Evolutionary conservation across 306 rosid genomes (phyloP), one percentile per base, ranked within the genome.

Genomic region (Inga laurina): DNA sequence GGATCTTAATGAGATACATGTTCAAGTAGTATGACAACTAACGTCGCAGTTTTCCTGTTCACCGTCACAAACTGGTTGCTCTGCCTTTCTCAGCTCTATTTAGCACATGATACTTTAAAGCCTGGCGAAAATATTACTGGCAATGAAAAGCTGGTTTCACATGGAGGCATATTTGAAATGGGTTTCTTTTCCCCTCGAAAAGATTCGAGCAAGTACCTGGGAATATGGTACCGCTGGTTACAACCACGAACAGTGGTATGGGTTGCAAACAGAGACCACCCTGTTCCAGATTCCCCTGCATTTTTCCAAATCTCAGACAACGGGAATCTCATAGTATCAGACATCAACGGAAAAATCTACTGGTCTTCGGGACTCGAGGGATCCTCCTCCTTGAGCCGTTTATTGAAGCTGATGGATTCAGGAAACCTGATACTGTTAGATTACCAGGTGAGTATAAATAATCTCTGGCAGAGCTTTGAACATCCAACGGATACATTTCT

Each of bases 401-500:
- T 62, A 22, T 51, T 74, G 83, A 72, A 61, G 77, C 89, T 91
- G 46, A 62, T 65, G 82, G 87, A 81, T 77, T 81, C 88, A 2
- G 92, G 92, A 74, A 91, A 91, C 57, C 64, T 91, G 1, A 74
- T 88, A 22, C 59, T 91, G 11, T 39, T 1, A 0, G 75, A 80
- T 24, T n/a, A 68, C 18, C 21, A 39, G 7, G 1, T 8, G 44
- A 41, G 21, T 11, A 21, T 52, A 0, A 8, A 51, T 27, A 22
- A 18, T 21, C 0, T 76, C 3, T 92, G 93, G 96, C 82, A 90
- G 43, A 91, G 92, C 59, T 91, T 91, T 70, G 12, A 66, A 1
- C 2, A 64, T 13, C 91, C 93, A 24, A 88, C 92, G 4, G 82
- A 90, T 61, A 90, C 96, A 41, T 88, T 92, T 82, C 84, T 92